These are phyloP conservation scores for Copromyces sp. DNA, from an alignment of 495 filamentous ascomycete genomes.

Conservation along the genomic window DNA sequence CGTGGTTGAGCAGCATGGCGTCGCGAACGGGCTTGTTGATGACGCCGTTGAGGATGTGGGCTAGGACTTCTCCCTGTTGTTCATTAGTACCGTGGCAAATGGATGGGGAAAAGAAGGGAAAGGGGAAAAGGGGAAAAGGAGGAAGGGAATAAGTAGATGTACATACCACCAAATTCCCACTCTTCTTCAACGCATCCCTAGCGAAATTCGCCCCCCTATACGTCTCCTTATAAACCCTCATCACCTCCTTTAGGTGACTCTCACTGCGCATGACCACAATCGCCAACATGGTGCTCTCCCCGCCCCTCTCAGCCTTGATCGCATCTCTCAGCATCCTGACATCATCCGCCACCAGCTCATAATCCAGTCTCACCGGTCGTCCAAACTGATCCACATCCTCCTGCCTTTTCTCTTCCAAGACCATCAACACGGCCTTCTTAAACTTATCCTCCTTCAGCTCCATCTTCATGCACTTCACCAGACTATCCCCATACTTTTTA, in stretches of 20 bases:
- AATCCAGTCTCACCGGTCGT: conserved; percentile 27
- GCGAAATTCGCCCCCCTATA: conserved; percentile 68
- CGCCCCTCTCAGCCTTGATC: conserved; percentile 63
- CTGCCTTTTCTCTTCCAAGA: conserved; percentile 71
- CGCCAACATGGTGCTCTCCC: conserved; percentile 82
- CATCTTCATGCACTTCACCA: conserved; percentile 78
- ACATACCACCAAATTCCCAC: conserved; percentile 82
- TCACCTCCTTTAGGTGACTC: conserved; percentile 67
- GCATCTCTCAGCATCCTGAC: conserved; percentile 60
- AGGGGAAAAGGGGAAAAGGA: neutral
- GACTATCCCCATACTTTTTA: conserved; percentile 76
- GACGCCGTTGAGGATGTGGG: conserved; percentile 92
- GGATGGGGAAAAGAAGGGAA: too few relatives aligned
- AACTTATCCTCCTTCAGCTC: conserved; percentile 94
- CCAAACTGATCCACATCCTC: conserved; percentile 54
- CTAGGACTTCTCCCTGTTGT: conserved; percentile 77
- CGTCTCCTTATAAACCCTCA: conserved; percentile 58
- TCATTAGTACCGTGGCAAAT: too few relatives aligned
- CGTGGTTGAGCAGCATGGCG: conserved; percentile 88
- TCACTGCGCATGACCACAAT: conserved; percentile 76
- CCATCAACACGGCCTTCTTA: conserved; percentile 76
- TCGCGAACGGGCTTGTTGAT: conserved; percentile 94
- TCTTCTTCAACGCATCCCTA: conserved; percentile 76
- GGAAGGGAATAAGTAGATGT: neutral
- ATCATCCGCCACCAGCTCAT: conserved; percentile 56